Evolutionary conservation across 139 green algal species (phyloP), one percentile per base, ranked within the genome.

Genomic region (Coelastrella sp.): DNA sequence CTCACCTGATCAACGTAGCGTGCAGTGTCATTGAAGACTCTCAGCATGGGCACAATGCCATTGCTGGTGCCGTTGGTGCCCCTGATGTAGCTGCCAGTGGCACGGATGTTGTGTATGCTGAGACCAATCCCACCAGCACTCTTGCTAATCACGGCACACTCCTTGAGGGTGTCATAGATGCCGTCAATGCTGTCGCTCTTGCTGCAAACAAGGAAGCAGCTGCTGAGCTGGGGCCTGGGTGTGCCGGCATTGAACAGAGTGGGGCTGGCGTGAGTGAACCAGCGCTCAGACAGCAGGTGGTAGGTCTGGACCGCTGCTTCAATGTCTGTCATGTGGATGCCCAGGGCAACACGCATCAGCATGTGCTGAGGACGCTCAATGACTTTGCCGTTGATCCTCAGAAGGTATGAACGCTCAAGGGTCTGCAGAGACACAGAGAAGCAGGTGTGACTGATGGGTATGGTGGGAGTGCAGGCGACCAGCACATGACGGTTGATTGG

Each of bases 161-260:
- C 97, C 94, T 99, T 99, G n/a, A 99, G 95, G 4, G 98, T 99
- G 95, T 99, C 98, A 89, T 99, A 99, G 93, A 99, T 99, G 93
- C 98, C 97, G 82, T 99, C 98, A 84, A 99, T 99, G 78, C 91
- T 96, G 88, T 91, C 88, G 59, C 27, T 93, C 93, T 99, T 99
- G 97, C 99, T 99, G 93, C 87, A 94, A 15, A 99, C 86, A 27
- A 99, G 95, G 95, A 99, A 99, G 96, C 98, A 99, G 74, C 90
- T 96, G 79, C 92, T 97, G 9, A 99, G 96, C 96, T 99, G 98
- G 7, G 96, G 97, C 8, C 96, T 92, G 0, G 97, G 97, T 0
- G 98, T 99, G 81, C 98, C 98, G 22, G 97, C 94, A 94, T 99
- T 99, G 96, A 99, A 99, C 9, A 99, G 96, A 19, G 98, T 99